A percentile compares a stretch with the other conserved stretches of the same genome.
These are phyloP conservation scores for Lumnitzera racemosa DNA, from an alignment of 345 rosid species.

Conservation along the genomic window DNA sequence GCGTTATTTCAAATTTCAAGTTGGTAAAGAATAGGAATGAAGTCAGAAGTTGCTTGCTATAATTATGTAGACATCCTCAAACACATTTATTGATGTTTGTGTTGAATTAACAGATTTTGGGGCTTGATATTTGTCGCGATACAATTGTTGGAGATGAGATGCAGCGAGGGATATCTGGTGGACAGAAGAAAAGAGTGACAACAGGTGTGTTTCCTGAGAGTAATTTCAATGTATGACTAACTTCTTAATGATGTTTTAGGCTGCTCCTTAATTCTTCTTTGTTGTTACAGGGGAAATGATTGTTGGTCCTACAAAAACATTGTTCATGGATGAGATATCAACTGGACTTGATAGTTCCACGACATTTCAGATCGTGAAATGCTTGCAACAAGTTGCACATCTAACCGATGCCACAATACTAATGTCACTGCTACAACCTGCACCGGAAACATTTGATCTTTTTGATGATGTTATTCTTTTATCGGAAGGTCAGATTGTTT, in stretches of 20 bases:
- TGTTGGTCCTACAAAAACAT: constrained; percentile 79
- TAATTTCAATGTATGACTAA: neutral
- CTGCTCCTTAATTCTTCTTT: neutral
- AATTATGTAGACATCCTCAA: too few species aligned
- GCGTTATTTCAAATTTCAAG: too few species aligned
- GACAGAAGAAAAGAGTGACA: constrained; percentile 76
- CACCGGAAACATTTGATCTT: constrained; percentile 73
- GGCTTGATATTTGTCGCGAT: constrained; percentile 79
- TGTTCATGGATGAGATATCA: constrained; percentile 95
- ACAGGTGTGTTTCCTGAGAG: constrained; percentile 45
- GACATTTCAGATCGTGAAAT: constrained; percentile 75
- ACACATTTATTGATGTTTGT: neutral
- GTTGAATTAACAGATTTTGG: constrained; percentile 43
- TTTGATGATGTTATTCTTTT: constrained; percentile 70
- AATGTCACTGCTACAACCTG: constrained; percentile 79
- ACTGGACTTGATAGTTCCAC: constrained; percentile 88
- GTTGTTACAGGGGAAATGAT: constrained; percentile 69
- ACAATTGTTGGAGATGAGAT: constrained; percentile 75
- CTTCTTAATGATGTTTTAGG: neutral
- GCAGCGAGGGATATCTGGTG: constrained; percentile 84
- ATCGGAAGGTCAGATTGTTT: constrained; percentile 79
- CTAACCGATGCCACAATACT: constrained; percentile 59
- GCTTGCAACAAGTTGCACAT: constrained; percentile 69
- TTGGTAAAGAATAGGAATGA: too few species aligned
- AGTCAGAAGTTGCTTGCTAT: too few species aligned